Evolutionary conservation across 495 filamentous ascomycete genomes (phyloP).

Genomic region (Daldinia grandis): DNA sequence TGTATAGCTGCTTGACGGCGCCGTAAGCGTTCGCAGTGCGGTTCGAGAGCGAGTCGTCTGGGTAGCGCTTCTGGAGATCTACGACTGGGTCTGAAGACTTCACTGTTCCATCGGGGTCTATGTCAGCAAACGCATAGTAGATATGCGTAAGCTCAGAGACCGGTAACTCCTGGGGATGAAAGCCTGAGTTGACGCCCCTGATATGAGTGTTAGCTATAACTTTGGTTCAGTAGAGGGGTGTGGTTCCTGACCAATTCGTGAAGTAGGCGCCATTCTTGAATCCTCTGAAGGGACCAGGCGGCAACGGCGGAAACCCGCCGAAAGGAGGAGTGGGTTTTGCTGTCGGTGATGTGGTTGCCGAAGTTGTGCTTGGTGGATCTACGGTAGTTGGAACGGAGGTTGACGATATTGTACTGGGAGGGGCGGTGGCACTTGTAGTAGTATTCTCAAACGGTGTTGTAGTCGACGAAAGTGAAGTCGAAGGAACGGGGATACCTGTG

Average conservation of each 20-base stretch:
- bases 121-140: conserved; percentile 73
- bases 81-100: conserved; percentile 36
- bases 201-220: conserved; percentile 11
- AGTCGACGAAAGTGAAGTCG: background rate
- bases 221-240: background rate
- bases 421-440: background rate
- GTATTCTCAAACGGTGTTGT: background rate
- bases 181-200: conserved; percentile 38
- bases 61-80: conserved; percentile 36
- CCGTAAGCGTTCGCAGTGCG: conserved; percentile 72
- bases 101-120: conserved; percentile 40
- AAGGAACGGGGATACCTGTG: background rate
- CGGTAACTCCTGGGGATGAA: conserved; percentile 79
- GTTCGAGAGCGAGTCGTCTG: conserved; percentile 50
- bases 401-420: background rate
- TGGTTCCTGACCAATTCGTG: conserved; percentile 53
- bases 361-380: conserved; percentile 21
- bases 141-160: conserved; percentile 90
- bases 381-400: background rate
- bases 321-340: conserved; percentile 23
- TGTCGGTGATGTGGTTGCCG: conserved; percentile 19
- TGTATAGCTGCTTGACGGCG: conserved; percentile 83
- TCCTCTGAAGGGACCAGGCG: conserved; percentile 41
- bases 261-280: conserved; percentile 57
- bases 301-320: conserved; percentile 14